Evolutionary conservation across 2,329 filamentous ascomycete species (phyloP).

Genomic region (Colletotrichum destructivum): DNA sequence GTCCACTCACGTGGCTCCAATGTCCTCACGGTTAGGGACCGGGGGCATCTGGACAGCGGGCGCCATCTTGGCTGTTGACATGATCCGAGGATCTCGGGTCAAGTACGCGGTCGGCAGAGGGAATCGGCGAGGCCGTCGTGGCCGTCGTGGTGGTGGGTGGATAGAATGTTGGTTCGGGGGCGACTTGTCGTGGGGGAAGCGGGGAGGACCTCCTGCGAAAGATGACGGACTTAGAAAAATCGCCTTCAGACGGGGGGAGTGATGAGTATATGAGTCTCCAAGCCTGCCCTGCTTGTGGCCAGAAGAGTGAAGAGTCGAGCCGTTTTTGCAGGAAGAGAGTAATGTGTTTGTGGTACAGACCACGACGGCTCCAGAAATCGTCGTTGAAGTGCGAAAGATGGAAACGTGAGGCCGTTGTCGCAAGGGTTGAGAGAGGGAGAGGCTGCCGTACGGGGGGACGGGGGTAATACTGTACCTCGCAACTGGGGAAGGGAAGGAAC

Average conservation of each 20-base stretch:
- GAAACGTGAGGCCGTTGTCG: conserved; percentile 24
- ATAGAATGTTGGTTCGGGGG: conserved; percentile 19
- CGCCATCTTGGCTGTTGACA: conserved; percentile 54
- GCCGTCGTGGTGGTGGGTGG: conserved; percentile 44
- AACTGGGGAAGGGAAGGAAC: conserved; percentile 24
- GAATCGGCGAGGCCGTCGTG: conserved; percentile 45
- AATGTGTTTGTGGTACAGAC: conserved; percentile 15
- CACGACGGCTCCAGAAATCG: conserved; percentile 24
- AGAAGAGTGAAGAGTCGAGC: conserved; percentile 9
- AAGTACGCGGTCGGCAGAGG: conserved; percentile 21
- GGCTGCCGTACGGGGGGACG: conserved; percentile 26
- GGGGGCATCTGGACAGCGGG: conserved; percentile 65
- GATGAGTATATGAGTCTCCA: conserved; percentile 13
- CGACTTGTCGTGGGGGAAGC: conserved; percentile 22
- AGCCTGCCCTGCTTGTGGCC: not conserved
- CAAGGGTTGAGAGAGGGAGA: conserved; percentile 36
- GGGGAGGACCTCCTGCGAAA: conserved; percentile 28
- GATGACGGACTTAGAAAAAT: conserved; percentile 30
- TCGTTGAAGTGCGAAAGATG: conserved; percentile 11
- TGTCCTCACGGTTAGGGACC: conserved; percentile 74
- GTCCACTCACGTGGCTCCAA: conserved; percentile 62
- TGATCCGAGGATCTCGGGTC: conserved; percentile 43
- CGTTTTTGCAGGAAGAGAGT: conserved; percentile 8
- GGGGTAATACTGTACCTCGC: conserved; percentile 5
- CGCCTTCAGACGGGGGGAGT: not conserved